Conservation (phyloP, 106 monocot genomes). For the Platanthera zijinensis region DNA sequence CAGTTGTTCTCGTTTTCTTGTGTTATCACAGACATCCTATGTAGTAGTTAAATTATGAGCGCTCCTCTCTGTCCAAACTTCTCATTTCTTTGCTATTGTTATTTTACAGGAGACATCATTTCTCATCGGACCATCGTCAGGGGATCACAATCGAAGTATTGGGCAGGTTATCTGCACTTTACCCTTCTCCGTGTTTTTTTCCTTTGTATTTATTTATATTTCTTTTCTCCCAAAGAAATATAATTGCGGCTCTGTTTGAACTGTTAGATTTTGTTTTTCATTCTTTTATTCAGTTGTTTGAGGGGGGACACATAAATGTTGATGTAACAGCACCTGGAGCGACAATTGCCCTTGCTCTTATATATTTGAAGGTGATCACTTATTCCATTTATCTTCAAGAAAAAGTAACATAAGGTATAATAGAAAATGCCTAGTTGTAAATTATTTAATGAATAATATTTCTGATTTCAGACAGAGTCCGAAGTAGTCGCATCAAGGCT, state of each 20-base stretch:
- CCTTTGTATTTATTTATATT: background rate
- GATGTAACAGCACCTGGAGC: slow-evolving; percentile 96
- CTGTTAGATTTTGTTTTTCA: background rate
- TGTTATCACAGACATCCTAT: background rate
- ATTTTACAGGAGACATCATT: slow-evolving; percentile 39
- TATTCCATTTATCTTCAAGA: background rate
- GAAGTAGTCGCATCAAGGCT: slow-evolving; percentile 63
- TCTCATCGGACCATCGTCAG: slow-evolving; percentile 12
- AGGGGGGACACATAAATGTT: slow-evolving; percentile 77
- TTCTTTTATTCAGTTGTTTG: slow-evolving; percentile 52
- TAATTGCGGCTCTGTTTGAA: background rate
- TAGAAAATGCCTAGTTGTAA: background rate
- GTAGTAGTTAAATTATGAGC: background rate
- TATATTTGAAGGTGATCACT: slow-evolving; percentile 75
- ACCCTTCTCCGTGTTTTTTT: background rate
- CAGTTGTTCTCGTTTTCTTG: background rate
- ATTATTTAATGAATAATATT: slow-evolving; percentile 1
- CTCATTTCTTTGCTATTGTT: background rate
- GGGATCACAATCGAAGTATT: slow-evolving; percentile 41
- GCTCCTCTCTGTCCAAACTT: background rate
- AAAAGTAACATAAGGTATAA: background rate
- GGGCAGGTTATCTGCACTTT: slow-evolving; percentile 49
- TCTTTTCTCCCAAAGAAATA: slow-evolving; percentile 1
- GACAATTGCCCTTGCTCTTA: slow-evolving; percentile 81
- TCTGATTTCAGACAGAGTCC: slow-evolving; percentile 64